Evolutionary conservation across 1,139 yeast species (phyloP), one percentile per base, ranked within the genome.

Genomic region (Lodderomyces metapsilosis): DNA sequence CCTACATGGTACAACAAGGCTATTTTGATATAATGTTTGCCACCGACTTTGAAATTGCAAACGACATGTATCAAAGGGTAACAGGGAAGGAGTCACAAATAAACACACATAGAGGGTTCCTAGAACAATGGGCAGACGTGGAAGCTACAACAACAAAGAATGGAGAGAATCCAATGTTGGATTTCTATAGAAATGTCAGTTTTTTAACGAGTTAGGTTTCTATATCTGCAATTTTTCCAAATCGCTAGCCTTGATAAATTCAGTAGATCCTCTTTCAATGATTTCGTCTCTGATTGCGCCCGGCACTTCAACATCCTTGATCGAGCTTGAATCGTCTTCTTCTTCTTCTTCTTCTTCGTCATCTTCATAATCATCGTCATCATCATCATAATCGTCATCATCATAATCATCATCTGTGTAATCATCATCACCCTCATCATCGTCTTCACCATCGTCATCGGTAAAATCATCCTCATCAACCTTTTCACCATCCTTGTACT

Each of bases 111-210:
- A 63, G 70, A 8, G 85, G 80, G 10, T 88, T 85, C 49, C 61
- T 88, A 52, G 74, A 69, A 43, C 72, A 73, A 40, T 87, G 95
- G 94, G 88, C 85, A 0, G 89, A 84, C 52, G 48, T 76, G 1
- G 82, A 81, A 4, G 74, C 71, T 7, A 86, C 95, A 4, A 76
- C 80, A 4, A 84, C 95, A 1, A 78, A 75, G 51, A 75, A 78
- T 30, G 96, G 96, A 0, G 95, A 87, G 52, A 86, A 86, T 52
- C 96, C 96, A n/a, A 80, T 88, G 91, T 59, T 88, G 46, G 85
- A 84, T 43, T 78, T 87, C 48, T 88, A 88, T 58, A 71, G 75
- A 37, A 88, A 88, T 57, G 95, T 88, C 4, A 82, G 88, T 25
- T 87, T 87, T 53, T 69, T 86, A 74, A 42, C 46, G n/a, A 49